Percentiles rank a stretch among this genome's conserved stretches.
Conservation (phyloP, 805 yeast species). For the Candida insectorum region DNA sequence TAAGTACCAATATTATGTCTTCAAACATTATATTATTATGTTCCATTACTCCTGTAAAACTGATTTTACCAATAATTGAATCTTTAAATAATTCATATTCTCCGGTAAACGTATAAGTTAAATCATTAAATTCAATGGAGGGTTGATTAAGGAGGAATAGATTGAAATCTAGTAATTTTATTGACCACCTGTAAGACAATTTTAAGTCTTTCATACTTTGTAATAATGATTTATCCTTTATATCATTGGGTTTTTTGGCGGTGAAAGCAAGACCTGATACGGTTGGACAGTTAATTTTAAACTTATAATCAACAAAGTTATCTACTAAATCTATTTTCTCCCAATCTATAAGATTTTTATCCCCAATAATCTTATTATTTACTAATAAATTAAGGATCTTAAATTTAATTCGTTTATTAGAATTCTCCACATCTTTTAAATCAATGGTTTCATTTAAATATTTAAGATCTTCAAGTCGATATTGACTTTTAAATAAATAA, state of each 20-base stretch:
- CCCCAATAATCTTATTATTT: slow-evolving; percentile 20
- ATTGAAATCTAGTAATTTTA: slow-evolving; percentile 9
- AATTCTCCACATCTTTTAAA: slow-evolving; percentile 13
- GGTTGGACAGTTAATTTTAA: slow-evolving; percentile 10
- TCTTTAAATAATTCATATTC: slow-evolving; percentile 8
- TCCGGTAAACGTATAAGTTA: slow-evolving; percentile 9
- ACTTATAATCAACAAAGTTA: slow-evolving; percentile 19
- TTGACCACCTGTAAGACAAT: slow-evolving; percentile 9
- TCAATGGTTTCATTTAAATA: slow-evolving; percentile 14
- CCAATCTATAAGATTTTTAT: slow-evolving; percentile 22
- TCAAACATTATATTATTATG: slow-evolving; percentile 11
- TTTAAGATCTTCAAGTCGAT: slow-evolving; percentile 20
- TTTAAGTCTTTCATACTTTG: slow-evolving; percentile 2
- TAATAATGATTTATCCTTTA: not conserved
- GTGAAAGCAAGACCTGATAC: slow-evolving; percentile 9
- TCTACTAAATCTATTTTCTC: slow-evolving; percentile 18
- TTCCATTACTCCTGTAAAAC: slow-evolving; percentile 9
- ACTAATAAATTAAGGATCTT: slow-evolving; percentile 12
- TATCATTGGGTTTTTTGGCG: slow-evolving; percentile 4
- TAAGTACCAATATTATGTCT: slow-evolving; percentile 2
- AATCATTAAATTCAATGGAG: slow-evolving; percentile 6
- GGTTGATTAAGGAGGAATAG: slow-evolving; percentile 11
- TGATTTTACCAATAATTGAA: slow-evolving; percentile 7
- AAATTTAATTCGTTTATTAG: slow-evolving; percentile 9
- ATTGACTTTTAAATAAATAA: slow-evolving; percentile 27